These are phyloP conservation scores for Ceratocystis cacaofunesta DNA, from an alignment of 2,329 filamentous ascomycete genomes.

Conservation along the genomic window DNA sequence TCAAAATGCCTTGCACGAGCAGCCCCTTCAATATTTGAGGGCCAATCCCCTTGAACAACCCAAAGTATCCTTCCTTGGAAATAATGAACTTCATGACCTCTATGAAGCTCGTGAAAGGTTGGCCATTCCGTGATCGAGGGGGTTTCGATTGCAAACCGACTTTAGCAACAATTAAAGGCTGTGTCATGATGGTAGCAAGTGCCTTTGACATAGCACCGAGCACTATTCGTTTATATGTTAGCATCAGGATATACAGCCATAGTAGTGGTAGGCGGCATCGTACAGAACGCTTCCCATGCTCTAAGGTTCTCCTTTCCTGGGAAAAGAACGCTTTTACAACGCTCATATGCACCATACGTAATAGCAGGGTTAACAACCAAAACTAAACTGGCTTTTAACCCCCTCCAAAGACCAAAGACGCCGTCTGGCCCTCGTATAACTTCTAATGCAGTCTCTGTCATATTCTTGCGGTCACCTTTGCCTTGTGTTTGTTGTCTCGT, in stretches of 20 bases:
- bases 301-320: constrained; percentile 60
- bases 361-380: constrained; percentile 93
- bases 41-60: constrained; percentile 93
- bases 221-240: constrained; percentile 34
- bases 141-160: constrained; percentile 91
- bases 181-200: constrained; percentile 78
- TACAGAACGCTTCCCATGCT: constrained; percentile 82
- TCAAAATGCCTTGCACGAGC: constrained; percentile 84
- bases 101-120: constrained; percentile 81
- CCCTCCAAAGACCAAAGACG: constrained; percentile 78
- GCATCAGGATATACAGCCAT: background rate
- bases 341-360: constrained; percentile 93
- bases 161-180: constrained; percentile 94
- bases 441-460: constrained; percentile 76
- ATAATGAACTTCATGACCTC: constrained; percentile 95
- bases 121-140: constrained; percentile 67
- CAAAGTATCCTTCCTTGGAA: constrained; percentile 64
- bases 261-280: constrained; percentile 24
- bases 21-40: constrained; percentile 89
- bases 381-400: constrained; percentile 87
- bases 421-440: constrained; percentile 86
- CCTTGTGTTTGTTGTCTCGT: constrained; percentile 89
- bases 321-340: constrained; percentile 63
- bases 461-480: constrained; percentile 68
- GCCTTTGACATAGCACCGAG: constrained; percentile 88